Conservation (phyloP, 2,329 filamentous ascomycete genomes). For the Fonsecaea multimorphosa region DNA sequence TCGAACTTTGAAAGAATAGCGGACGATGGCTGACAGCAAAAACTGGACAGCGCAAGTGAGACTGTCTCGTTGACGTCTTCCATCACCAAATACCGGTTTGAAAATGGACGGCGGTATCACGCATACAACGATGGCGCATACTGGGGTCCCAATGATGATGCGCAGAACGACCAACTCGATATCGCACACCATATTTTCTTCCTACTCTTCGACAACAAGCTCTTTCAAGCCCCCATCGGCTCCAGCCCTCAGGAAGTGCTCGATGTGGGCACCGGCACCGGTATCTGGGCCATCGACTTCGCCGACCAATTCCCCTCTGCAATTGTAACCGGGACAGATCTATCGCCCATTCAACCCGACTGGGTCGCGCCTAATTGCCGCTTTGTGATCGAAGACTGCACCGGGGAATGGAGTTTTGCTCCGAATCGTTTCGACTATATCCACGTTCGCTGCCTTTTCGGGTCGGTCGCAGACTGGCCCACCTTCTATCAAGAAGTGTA, state of each 20-base stretch:
- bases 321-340: conserved; percentile 36
- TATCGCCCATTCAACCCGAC: conserved; percentile 37
- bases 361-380: conserved; percentile 43
- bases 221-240: conserved; percentile 4
- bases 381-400: conserved; percentile 43
- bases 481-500: conserved; percentile 19
- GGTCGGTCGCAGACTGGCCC: conserved; percentile 18
- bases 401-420: conserved; percentile 37
- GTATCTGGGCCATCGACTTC: conserved; percentile 35
- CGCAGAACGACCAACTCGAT: conserved; percentile 51
- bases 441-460: conserved; percentile 27
- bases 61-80: conserved; percentile 26
- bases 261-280: conserved; percentile 17
- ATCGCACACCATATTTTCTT: conserved; percentile 46
- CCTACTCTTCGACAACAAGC: conserved; percentile 8
- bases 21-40: too few species aligned
- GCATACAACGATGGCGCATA: conserved; percentile 48
- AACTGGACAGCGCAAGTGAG: too few species aligned
- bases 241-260: conserved; percentile 16
- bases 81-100: conserved; percentile 38
- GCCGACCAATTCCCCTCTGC: conserved; percentile 38
- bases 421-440: conserved; percentile 40
- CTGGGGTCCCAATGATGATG: conserved; percentile 51
- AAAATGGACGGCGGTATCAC: conserved; percentile 47
- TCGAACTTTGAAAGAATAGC: too few species aligned